These are phyloP conservation scores for Petrea volubilis DNA, from an alignment of 257 asterid genomes.

Conservation along the genomic window DNA sequence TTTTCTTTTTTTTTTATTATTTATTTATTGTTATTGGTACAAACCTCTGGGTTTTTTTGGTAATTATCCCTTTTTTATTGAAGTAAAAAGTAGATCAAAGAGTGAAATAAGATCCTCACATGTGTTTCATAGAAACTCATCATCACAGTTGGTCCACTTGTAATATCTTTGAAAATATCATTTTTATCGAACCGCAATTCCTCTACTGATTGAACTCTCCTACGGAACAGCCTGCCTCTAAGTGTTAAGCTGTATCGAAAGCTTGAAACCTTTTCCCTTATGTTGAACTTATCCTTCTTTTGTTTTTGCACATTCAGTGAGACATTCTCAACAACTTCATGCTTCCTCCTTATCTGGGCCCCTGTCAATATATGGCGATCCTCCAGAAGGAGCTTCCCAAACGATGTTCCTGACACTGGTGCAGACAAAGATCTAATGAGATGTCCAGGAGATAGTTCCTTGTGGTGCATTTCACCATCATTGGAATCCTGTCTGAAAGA, in stretches of 20 bases:
- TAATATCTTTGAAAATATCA: constrained; percentile 50
- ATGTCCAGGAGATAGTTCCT: constrained; percentile 55
- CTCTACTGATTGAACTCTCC: constrained; percentile 58
- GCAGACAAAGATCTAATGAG: constrained; percentile 80
- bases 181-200: constrained; percentile 38
- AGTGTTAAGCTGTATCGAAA: constrained; percentile 68
- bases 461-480: constrained; percentile 38
- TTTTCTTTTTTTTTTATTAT: too few relatives aligned
- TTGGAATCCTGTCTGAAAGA: constrained; percentile 53
- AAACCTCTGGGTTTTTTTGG: too few relatives aligned
- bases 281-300: constrained; percentile 69
- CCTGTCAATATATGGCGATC: constrained; percentile 77
- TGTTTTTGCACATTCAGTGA: constrained; percentile 46
- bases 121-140: constrained; percentile 48
- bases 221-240: constrained; percentile 65
- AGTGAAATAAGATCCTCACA: constrained; percentile 44
- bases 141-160: constrained; percentile 53
- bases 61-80: background rate
- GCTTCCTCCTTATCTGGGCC: constrained; percentile 77
- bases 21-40: too few relatives aligned
- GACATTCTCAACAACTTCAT: constrained; percentile 59
- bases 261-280: constrained; percentile 72
- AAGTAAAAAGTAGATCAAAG: background rate
- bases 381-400: constrained; percentile 86
- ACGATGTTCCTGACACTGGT: constrained; percentile 75